A percentile compares a stretch with the other conserved stretches of the same genome.
phyloP scores from a whole-genome alignment of 2,329 filamentous ascomycete genomes.

The Curvularia lunata region DNA sequence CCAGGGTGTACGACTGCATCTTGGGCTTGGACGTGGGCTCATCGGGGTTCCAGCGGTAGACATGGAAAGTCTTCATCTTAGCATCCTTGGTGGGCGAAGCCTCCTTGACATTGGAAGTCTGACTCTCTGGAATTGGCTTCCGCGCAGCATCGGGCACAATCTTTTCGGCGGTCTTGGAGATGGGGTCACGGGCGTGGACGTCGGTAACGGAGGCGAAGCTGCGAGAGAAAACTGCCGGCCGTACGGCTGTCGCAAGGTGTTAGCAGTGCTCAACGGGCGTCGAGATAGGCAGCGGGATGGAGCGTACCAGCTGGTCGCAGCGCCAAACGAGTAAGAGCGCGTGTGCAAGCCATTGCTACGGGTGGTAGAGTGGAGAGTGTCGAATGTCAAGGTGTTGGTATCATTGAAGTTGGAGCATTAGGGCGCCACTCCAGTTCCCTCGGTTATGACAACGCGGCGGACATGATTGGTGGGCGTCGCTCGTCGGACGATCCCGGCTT shows the following conservation, averaged over 20 bases:
- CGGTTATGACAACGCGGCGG: conserved; percentile 20
- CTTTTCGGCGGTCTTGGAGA: conserved; percentile 41
- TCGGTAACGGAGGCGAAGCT: conserved; percentile 49
- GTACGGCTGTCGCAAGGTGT: conserved; percentile 39
- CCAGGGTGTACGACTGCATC: conserved; percentile 94
- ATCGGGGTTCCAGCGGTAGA: conserved; percentile 99
- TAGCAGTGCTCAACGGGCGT: conserved; percentile 35
- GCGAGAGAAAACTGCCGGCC: conserved; percentile 47
- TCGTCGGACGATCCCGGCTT: conserved; percentile 25
- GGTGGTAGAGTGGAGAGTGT: conserved; percentile 35
- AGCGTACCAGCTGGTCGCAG: conserved; percentile 46
- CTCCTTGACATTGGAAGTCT: conserved; percentile 68
- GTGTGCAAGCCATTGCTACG: conserved; percentile 47
- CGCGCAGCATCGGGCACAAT: conserved; percentile 36
- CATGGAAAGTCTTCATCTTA: conserved; percentile 90
- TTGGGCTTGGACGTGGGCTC: conserved; percentile 87
- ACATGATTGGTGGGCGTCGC: conserved; percentile 13
- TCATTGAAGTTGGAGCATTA: conserved; percentile 31
- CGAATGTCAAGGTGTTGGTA: conserved; percentile 33
- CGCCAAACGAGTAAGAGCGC: conserved; percentile 49
- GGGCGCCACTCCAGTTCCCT: conserved; percentile 23
- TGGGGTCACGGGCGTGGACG: conserved; percentile 40
- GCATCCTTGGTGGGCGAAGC: conserved; percentile 63
- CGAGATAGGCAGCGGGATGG: conserved; percentile 2
- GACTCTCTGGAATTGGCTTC: conserved; percentile 52